These are phyloP conservation scores for Stemphylium beticola DNA, from an alignment of 2,329 filamentous ascomycete genomes.

Conservation along the genomic window DNA sequence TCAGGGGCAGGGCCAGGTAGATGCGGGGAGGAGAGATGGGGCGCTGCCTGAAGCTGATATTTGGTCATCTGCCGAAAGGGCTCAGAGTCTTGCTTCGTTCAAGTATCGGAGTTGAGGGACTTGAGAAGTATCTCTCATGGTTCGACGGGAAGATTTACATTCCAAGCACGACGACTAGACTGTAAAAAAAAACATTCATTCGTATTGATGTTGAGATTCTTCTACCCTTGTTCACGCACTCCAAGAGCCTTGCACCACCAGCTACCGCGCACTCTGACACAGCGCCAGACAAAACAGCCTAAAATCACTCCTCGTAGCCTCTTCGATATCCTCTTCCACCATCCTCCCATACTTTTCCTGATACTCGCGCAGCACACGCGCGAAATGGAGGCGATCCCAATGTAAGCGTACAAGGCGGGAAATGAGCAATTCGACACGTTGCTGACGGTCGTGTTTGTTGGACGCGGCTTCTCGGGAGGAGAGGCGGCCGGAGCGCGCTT, in stretches of 20 bases:
- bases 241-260: neutral
- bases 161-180: no score
- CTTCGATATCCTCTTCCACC: constrained; percentile 78
- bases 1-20: neutral
- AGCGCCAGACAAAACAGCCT: constrained; percentile 76
- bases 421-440: constrained; percentile 85
- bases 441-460: constrained; percentile 52
- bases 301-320: constrained; percentile 78
- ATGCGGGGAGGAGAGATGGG: neutral
- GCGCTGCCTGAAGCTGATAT: constrained; percentile 5
- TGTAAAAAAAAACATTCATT: no score
- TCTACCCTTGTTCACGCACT: no score
- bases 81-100: neutral
- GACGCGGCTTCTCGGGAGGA: constrained; percentile 31
- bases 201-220: no score
- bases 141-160: neutral
- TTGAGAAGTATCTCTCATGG: no score
- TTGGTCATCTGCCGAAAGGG: constrained; percentile 1
- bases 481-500: constrained; percentile 25
- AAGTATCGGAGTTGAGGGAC: constrained; percentile 1
- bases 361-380: constrained; percentile 80
- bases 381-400: constrained; percentile 87
- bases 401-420: constrained; percentile 87
- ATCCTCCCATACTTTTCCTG: constrained; percentile 75
- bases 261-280: constrained; percentile 38